phyloP scores from a whole-genome alignment of 148 eudicot species.

The Vaccinium vitisidaea region DNA sequence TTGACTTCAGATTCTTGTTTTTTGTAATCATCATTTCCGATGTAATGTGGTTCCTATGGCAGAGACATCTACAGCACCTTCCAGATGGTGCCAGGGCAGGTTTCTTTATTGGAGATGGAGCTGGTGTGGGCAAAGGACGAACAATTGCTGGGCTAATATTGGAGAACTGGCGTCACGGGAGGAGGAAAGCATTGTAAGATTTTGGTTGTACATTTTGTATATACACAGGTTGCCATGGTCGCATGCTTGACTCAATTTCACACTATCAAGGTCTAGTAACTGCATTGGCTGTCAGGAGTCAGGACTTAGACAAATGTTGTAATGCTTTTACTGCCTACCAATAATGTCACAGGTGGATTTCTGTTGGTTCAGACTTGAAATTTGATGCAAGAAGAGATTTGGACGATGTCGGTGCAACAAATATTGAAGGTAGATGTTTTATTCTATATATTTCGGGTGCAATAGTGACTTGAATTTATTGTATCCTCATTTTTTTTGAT shows the following conservation, averaged over 20 bases:
- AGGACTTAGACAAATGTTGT: background rate
- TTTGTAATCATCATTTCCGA: slow-evolving; percentile 44
- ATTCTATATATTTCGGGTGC: background rate
- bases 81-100: slow-evolving; percentile 75
- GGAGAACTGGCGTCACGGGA: slow-evolving; percentile 95
- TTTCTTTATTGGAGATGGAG: slow-evolving; percentile 97
- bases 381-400: slow-evolving; percentile 85
- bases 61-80: slow-evolving; percentile 76
- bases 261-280: background rate
- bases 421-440: slow-evolving; percentile 57
- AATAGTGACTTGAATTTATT: background rate
- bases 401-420: slow-evolving; percentile 80
- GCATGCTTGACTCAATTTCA: background rate
- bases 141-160: slow-evolving; percentile 95
- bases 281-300: slow-evolving; percentile 3
- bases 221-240: background rate
- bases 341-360: slow-evolving; percentile 69
- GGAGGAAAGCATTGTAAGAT: slow-evolving; percentile 90
- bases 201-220: slow-evolving; percentile 6
- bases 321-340: slow-evolving; percentile 19
- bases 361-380: slow-evolving; percentile 92
- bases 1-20: slow-evolving; percentile 8
- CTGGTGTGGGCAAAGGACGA: slow-evolving; percentile 99
- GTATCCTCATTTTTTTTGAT: background rate
- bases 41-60: slow-evolving; percentile 26